Base-by-base conservation (phyloP, 768 basidiomycete genomes). In the Gloeopeniophorella convolvens region DNA sequence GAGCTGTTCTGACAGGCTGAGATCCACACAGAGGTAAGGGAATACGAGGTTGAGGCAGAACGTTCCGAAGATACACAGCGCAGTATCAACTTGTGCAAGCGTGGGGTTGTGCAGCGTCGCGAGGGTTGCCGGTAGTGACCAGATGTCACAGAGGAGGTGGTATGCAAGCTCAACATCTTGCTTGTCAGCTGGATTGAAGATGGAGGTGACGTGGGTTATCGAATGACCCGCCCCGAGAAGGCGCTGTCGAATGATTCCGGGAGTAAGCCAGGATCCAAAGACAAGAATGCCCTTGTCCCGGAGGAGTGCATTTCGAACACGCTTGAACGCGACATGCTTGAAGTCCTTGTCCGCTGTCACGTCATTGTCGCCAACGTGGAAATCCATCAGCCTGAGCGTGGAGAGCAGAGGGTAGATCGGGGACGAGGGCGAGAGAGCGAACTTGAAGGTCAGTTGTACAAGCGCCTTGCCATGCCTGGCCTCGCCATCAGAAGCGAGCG, bases 341-440 rank as follows among this genome's bases (percentile, higher is more conserved):
- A 18, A 42, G 11, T 53, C 46, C 9, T 42, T 46, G 20, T 53
- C 35, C 1, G 39, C n/a, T 1, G 46, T 53, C 3, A 53, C n/a
- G 16, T 48, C 46, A 8, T 53, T 21, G 0, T 24, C 15, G 0
- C 51, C 46, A 18, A 48, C 37, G 6, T 30, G 27, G 0, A 33
- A 10, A 21, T 48, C 37, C 3, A 48, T 15, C 1, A 48, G 37
- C 0, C 10, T 0, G 4, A 39, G 27, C 1, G 11, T 5, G 15
- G 13, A 7, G 0, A 48, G 20, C 18, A 18, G 15, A 3, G 13
- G 18, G 15, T 48, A 48, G 27, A 48, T 48, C 1, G 39, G 30
- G 0, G 39, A 48, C 5, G 21, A 31, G 1, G 36, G 21, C 0
- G 47, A 28, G 11, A 48, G 47, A 1, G 4, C 12, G 1, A 3